Conservation (phyloP, 2,329 filamentous ascomycete genomes). For the Trichoderma koningii region DNA sequence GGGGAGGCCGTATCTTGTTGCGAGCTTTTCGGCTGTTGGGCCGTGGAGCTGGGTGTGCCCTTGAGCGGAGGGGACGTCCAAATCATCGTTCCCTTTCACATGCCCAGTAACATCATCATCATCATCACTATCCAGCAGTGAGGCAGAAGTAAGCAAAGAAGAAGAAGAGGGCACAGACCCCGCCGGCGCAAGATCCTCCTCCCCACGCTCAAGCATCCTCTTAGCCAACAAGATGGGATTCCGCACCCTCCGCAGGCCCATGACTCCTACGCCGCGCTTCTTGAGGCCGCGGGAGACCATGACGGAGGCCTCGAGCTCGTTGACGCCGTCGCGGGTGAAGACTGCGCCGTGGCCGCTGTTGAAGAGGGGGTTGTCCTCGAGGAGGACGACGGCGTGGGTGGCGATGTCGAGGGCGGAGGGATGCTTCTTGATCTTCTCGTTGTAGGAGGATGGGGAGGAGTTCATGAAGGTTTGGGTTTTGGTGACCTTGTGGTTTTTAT, state of each 20-base stretch:
- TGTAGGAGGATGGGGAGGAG: conserved; percentile 29
- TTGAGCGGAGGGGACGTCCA: conserved; percentile 58
- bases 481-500: conserved; percentile 45
- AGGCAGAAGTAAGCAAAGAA: background rate
- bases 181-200: conserved; percentile 56
- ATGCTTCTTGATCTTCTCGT: background rate
- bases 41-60: conserved; percentile 73
- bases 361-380: conserved; percentile 82
- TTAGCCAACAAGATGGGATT: conserved; percentile 77
- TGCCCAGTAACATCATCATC: too few relatives aligned
- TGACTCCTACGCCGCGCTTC: conserved; percentile 78
- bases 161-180: conserved; percentile 26
- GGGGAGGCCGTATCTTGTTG: conserved; percentile 67
- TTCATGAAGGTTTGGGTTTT: conserved; percentile 53
- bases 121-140: conserved; percentile 29
- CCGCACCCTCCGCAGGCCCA: conserved; percentile 70
- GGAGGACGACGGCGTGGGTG: conserved; percentile 70
- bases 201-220: conserved; percentile 68
- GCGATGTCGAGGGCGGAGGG: conserved; percentile 71
- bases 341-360: conserved; percentile 84
- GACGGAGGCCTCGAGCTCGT: conserved; percentile 83
- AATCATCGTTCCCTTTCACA: background rate
- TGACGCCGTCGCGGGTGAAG: conserved; percentile 79
- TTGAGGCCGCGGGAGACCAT: conserved; percentile 75
- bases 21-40: conserved; percentile 67